Base-by-base conservation (phyloP, 257 asterid genomes). In the Agastache rugosa region DNA sequence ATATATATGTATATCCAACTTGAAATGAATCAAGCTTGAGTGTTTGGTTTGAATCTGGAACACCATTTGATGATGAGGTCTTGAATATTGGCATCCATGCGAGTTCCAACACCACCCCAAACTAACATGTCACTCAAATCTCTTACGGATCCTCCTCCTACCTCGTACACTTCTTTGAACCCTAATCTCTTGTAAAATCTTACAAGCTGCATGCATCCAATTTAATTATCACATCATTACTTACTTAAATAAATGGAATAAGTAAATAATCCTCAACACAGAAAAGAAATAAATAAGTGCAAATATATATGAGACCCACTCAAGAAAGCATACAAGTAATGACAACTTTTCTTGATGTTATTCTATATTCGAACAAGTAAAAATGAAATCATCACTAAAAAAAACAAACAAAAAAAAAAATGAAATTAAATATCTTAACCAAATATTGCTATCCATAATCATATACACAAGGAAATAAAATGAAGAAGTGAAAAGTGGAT, bases 91-190 rank as follows among this genome's bases (percentile, higher is more conserved):
- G 97, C 98, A 79, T 92, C 96, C 98, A 93, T 93, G 51, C 96
- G 79, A 42, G 98, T 93, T 6, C 98, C 98, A 34, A 90, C 85
- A n/a, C 98, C 98, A 60, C 97, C 98, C 98, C 98, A 93, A 11
- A 91, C 87, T 55, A 93, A 71, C 97, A 86, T 90, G 85, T 93
- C 93, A 14, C 81, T 77, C 35, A 83, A 3, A 82, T 94, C 97
- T 34, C 91, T 89, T 11, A 92, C 9, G 0, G 96, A 87, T 22
- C 90, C 88, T 23, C 97, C 97, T 17, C 19, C 79, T 63, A 94
- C 97, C 80, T 94, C 96, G 47, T 87, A 80, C 74, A 88, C 92
- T 53, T 76, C 67, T 37, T 77, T 75, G 85, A 94, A 94, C 69
- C 98, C 97, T 75, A 94, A 70, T 75, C 98, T 90, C 55, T 80